phyloP scores from a whole-genome alignment of 2,329 filamentous ascomycete species.

The Sporothrix variecibatus region DNA sequence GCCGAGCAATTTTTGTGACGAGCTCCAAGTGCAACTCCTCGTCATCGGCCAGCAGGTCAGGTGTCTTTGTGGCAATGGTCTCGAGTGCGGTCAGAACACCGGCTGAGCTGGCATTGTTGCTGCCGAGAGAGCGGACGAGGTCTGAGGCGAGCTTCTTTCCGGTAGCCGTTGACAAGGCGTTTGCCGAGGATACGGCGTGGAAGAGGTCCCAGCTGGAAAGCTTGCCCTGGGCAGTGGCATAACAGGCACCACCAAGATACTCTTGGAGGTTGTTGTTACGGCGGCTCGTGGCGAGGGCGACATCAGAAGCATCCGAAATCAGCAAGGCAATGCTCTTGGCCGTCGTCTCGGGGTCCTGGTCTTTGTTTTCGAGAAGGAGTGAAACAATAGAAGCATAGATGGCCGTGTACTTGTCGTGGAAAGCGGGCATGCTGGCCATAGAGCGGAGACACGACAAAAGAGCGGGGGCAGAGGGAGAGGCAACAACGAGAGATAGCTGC shows the following conservation, averaged over 20 bases:
- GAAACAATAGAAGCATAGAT: slow-evolving; percentile 41
- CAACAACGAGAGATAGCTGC: slow-evolving; percentile 59
- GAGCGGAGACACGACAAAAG: slow-evolving; percentile 66
- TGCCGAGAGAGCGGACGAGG: slow-evolving; percentile 35
- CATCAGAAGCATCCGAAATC: slow-evolving; percentile 48
- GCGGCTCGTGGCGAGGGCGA: slow-evolving; percentile 39
- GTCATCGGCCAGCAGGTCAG: slow-evolving; percentile 48
- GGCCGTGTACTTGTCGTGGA: slow-evolving; percentile 40
- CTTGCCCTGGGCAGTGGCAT: slow-evolving; percentile 42
- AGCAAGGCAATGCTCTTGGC: slow-evolving; percentile 47
- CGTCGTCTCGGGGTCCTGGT: slow-evolving; percentile 35
- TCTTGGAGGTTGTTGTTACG: slow-evolving; percentile 48
- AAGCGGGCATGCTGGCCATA: slow-evolving; percentile 49
- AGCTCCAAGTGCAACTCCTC: slow-evolving; percentile 52
- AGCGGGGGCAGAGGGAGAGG: slow-evolving; percentile 67
- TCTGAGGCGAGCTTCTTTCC: slow-evolving; percentile 38
- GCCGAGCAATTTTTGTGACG: slow-evolving; percentile 55
- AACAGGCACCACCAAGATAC: slow-evolving; percentile 46
- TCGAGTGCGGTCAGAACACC: slow-evolving; percentile 50
- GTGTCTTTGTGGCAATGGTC: slow-evolving; percentile 48
- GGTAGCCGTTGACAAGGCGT: slow-evolving; percentile 42
- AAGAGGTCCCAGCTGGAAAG: slow-evolving; percentile 48
- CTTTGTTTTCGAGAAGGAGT: slow-evolving; percentile 40
- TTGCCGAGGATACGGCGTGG: slow-evolving; percentile 49
- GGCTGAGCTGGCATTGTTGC: slow-evolving; percentile 30